A percentile compares a stretch with the other conserved stretches of the same genome.
Evolutionary conservation across 345 rosid species (phyloP).

Genomic region (Pelargonium nanum): DNA sequence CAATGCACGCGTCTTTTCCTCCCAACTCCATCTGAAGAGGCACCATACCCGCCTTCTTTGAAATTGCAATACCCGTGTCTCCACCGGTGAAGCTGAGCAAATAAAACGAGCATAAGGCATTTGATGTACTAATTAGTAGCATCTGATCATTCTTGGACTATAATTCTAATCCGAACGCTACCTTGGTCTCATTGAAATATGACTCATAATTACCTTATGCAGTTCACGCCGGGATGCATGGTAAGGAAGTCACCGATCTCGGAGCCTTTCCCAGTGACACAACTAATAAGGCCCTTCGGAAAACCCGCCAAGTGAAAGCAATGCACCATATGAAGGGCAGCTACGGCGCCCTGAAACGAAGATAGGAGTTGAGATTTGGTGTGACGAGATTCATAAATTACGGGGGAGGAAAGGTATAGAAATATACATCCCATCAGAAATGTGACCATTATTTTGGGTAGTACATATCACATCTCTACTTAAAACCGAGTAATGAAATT

Average conservation of each 20-base stretch:
- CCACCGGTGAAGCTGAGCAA: conserved; percentile 97
- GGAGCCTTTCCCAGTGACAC: conserved; percentile 92
- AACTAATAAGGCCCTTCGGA: conserved; percentile 86
- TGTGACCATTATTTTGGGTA: no score
- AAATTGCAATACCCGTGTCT: conserved; percentile 83
- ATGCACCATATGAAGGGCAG: conserved; percentile 93
- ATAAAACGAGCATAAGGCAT: no score
- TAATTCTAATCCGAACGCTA: no score
- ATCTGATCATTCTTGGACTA: no score
- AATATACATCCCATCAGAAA: no score
- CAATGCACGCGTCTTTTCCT: conserved; percentile 85
- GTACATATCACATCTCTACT: no score
- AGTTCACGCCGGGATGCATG: conserved; percentile 94
- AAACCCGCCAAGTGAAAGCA: conserved; percentile 98
- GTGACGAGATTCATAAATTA: no score
- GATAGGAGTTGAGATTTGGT: no score
- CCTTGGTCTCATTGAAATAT: no score
- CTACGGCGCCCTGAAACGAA: conserved; percentile 73
- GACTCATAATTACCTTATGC: conserved; percentile 54
- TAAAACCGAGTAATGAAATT: no score
- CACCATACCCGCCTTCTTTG: conserved; percentile 74
- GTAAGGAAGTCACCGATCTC: conserved; percentile 98
- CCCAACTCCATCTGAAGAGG: conserved; percentile 92
- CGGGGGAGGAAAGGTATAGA: no score
- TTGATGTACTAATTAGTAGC: no score